phyloP scores from a whole-genome alignment of 371 early-diverging fungal genomes.

The Mucor indicus region DNA sequence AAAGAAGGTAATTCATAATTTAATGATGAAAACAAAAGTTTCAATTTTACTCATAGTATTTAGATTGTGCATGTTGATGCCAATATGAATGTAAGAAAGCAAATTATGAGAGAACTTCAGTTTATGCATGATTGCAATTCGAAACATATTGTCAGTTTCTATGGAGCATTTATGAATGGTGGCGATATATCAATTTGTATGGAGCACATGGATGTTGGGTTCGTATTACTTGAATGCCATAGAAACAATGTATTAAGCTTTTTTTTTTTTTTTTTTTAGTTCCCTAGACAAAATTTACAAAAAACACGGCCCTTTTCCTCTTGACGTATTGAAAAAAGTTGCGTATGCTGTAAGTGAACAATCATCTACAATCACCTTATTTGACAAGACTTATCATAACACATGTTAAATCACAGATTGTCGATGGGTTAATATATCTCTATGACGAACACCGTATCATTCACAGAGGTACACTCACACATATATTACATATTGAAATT shows the following conservation, averaged over 20 bases:
- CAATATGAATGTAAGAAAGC: slow-evolving; percentile 71
- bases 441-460: slow-evolving; percentile 84
- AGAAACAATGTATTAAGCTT: too few relatives aligned
- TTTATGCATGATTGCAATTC: slow-evolving; percentile 86
- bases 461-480: slow-evolving; percentile 87
- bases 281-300: slow-evolving; percentile 80
- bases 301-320: slow-evolving; percentile 71
- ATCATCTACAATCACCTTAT: neutral
- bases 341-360: slow-evolving; percentile 63
- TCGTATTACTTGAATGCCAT: too few relatives aligned
- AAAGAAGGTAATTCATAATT: slow-evolving; percentile 76
- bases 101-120: slow-evolving; percentile 84
- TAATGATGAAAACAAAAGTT: too few relatives aligned
- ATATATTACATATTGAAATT: too few relatives aligned
- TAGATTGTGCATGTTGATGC: slow-evolving; percentile 82
- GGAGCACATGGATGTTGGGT: slow-evolving; percentile 89
- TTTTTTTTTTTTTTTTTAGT: too few relatives aligned
- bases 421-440: slow-evolving; percentile 79
- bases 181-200: slow-evolving; percentile 87
- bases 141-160: slow-evolving; percentile 83
- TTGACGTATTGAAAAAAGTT: slow-evolving; percentile 76
- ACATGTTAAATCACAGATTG: slow-evolving; percentile 38
- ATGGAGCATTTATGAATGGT: slow-evolving; percentile 83
- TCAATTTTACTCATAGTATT: too few relatives aligned
- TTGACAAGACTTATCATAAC: neutral